Evolutionary conservation across 805 yeast genomes (phyloP).

Genomic region (Metschnikowia lunata): DNA sequence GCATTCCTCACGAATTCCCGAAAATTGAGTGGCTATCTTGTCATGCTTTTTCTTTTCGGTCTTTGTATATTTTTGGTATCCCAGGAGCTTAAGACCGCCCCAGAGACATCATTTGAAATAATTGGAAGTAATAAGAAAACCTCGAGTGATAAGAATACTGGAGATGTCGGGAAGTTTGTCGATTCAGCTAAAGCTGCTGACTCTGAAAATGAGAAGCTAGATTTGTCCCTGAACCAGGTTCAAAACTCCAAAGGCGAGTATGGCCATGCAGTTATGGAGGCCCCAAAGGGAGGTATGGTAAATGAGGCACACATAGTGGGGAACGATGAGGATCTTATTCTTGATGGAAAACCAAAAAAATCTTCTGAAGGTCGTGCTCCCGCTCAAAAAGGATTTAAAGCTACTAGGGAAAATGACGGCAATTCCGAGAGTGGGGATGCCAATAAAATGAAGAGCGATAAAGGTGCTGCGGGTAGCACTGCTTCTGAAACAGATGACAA

Average conservation of each 20-base stretch:
- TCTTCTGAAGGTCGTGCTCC: neutral
- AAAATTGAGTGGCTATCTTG: conserved; percentile 34
- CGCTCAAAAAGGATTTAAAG: conserved; percentile 11
- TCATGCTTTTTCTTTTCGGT: conserved; percentile 32
- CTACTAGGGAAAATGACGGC: conserved; percentile 7
- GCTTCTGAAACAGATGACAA: no score
- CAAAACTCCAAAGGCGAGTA: conserved; percentile 36
- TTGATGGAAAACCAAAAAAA: conserved; percentile 15
- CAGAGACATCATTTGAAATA: conserved; percentile 28
- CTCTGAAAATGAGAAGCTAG: conserved; percentile 30
- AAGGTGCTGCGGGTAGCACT: neutral
- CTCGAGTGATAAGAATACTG: conserved; percentile 14
- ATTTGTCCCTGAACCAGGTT: conserved; percentile 37
- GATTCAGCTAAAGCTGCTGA: conserved; percentile 27
- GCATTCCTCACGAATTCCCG: conserved; percentile 36
- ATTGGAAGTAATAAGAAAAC: conserved; percentile 11
- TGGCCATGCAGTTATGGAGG: conserved; percentile 38
- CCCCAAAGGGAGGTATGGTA: conserved; percentile 45
- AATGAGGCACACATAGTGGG: conserved; percentile 44
- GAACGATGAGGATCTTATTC: conserved; percentile 29
- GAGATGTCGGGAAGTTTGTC: conserved; percentile 28
- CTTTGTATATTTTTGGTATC: conserved; percentile 33
- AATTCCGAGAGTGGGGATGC: neutral
- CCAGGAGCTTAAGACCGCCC: conserved; percentile 30
- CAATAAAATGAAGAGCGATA: neutral